Evolutionary conservation across 768 basidiomycete genomes (phyloP).

Genomic region (Lentinula aciculospora): DNA sequence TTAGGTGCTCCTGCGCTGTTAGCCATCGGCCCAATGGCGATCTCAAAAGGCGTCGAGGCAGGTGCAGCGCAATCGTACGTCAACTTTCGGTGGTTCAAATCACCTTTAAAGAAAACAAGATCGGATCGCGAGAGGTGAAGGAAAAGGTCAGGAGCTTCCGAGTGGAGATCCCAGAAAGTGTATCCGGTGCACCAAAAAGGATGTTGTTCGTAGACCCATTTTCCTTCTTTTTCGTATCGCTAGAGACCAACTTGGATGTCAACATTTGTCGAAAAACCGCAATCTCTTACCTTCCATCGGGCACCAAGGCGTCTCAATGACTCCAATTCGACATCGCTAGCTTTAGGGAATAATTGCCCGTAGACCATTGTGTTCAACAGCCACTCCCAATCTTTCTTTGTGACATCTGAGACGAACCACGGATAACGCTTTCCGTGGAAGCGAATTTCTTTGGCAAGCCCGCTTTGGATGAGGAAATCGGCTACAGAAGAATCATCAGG

Average conservation of each 20-base stretch:
- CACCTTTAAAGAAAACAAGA: slow-evolving; percentile 92
- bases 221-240: slow-evolving; percentile 91
- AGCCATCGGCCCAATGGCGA: slow-evolving; percentile 91
- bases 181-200: slow-evolving; percentile 97
- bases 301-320: slow-evolving; percentile 73
- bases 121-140: slow-evolving; percentile 86
- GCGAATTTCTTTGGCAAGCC: slow-evolving; percentile 74
- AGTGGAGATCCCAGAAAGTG: slow-evolving; percentile 85
- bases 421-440: slow-evolving; percentile 97
- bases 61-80: slow-evolving; percentile 87
- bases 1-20: slow-evolving; percentile 83
- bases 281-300: slow-evolving; percentile 75
- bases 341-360: slow-evolving; percentile 87
- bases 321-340: slow-evolving; percentile 73
- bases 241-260: slow-evolving; percentile 20
- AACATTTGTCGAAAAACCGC: neutral
- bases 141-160: slow-evolving; percentile 87
- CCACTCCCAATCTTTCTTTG: slow-evolving; percentile 94
- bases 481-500: slow-evolving; percentile 35
- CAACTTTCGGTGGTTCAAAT: slow-evolving; percentile 88
- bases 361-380: slow-evolving; percentile 82
- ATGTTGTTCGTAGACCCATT: slow-evolving; percentile 92
- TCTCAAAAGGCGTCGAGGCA: slow-evolving; percentile 80
- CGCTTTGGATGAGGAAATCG: slow-evolving; percentile 90
- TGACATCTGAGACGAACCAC: slow-evolving; percentile 93